Conservation (phyloP, 2,329 filamentous ascomycete genomes). For the Onygena corvina region DNA sequence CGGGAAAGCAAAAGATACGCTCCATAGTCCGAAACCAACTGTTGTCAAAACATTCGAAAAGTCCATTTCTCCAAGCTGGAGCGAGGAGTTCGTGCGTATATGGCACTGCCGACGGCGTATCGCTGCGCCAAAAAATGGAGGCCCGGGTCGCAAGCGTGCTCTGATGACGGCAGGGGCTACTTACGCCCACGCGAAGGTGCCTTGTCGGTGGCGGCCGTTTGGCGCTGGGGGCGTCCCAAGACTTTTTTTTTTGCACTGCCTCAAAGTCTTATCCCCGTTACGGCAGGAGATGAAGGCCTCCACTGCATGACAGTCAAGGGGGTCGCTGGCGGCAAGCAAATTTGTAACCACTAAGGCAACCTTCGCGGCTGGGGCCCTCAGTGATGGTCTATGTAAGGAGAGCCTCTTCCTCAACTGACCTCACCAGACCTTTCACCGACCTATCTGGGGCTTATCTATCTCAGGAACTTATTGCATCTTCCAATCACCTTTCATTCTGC, state of each 20-base stretch:
- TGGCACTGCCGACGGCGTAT: background rate
- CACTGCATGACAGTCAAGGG: conserved; percentile 1
- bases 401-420: background rate
- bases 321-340: background rate
- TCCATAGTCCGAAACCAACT: conserved; percentile 4
- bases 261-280: conserved; percentile 7
- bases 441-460: background rate
- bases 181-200: background rate
- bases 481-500: background rate
- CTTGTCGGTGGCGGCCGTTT: conserved; percentile 3
- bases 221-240: conserved; percentile 3
- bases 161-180: background rate
- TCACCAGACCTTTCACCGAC: conserved; percentile 2
- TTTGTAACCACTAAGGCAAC: background rate
- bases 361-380: background rate
- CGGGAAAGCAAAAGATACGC: background rate
- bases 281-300: conserved; percentile 4
- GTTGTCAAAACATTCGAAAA: conserved; percentile 3
- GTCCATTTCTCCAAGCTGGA: too few species aligned
- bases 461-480: background rate
- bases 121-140: background rate
- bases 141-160: background rate
- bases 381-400: conserved; percentile 2
- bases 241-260: conserved; percentile 9
- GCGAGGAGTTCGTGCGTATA: background rate